Evolutionary conservation across 257 asterid genomes (phyloP).

Genomic region (Nicotiana undulata): DNA sequence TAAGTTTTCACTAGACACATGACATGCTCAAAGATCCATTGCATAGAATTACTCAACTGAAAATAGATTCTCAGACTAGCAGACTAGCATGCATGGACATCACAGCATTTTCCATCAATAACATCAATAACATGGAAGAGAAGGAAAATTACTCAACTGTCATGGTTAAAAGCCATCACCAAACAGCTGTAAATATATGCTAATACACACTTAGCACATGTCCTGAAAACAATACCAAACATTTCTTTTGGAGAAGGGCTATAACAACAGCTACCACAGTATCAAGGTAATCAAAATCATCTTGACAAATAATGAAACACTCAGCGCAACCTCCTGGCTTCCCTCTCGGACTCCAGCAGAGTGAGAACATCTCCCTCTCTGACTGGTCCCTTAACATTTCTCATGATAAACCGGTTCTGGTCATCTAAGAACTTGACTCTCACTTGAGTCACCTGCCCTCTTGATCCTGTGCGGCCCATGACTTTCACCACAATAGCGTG

Average conservation of each 20-base stretch:
- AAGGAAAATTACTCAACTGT: background rate
- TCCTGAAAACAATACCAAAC: background rate
- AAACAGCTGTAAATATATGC: background rate
- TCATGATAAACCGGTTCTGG: conserved; percentile 28
- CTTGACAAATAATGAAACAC: background rate
- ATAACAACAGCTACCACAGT: background rate
- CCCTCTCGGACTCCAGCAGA: conserved; percentile 29
- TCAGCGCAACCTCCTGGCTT: conserved; percentile 30
- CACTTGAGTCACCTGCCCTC: conserved; percentile 33
- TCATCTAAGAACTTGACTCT: conserved; percentile 30
- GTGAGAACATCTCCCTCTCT: conserved; percentile 30
- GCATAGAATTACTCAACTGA: background rate
- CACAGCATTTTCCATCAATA: background rate
- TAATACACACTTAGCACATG: background rate
- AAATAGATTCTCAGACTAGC: background rate
- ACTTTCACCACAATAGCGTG: conserved; percentile 29
- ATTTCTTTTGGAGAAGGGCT: background rate
- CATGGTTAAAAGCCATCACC: background rate
- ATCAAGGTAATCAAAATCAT: background rate
- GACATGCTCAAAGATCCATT: background rate
- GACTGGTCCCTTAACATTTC: conserved; percentile 35
- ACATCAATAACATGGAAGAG: background rate
- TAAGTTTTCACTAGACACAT: background rate
- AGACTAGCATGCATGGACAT: background rate
- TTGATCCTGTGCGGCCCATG: conserved; percentile 33